A percentile compares a stretch with the other conserved stretches of the same genome.
Evolutionary conservation across 2,329 filamentous ascomycete species (phyloP).

Genomic region (Raffaelea ambrosiae): DNA sequence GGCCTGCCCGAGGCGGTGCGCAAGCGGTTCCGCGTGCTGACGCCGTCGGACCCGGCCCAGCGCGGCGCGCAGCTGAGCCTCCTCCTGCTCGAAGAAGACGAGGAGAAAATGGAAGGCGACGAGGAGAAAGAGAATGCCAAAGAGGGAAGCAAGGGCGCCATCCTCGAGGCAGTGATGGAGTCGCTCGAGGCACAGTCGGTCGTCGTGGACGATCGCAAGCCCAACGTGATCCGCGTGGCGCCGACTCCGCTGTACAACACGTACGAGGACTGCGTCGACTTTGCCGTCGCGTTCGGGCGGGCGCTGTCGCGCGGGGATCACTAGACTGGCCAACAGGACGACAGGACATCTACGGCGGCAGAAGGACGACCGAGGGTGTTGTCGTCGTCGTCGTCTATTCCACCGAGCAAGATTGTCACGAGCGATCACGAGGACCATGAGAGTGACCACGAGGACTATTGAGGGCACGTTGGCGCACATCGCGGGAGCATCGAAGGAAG

Average conservation of each 20-base stretch:
- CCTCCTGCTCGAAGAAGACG: slow-evolving; percentile 49
- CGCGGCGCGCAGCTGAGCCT: slow-evolving; percentile 75
- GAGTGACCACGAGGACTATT: no score
- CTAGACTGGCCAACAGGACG: not conserved
- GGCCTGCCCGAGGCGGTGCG: slow-evolving; percentile 23
- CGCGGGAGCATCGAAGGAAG: no score
- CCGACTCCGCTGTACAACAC: slow-evolving; percentile 79
- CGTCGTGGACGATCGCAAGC: slow-evolving; percentile 74
- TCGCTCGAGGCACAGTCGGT: slow-evolving; percentile 60
- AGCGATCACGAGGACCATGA: no score
- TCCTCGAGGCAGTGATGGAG: slow-evolving; percentile 60
- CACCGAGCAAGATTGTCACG: no score
- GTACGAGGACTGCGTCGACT: slow-evolving; percentile 48
- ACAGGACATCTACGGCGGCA: not conserved
- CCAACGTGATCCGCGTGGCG: slow-evolving; percentile 75
- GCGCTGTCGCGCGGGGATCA: no score
- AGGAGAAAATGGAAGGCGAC: no score
- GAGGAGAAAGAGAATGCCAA: no score
- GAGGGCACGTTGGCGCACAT: no score
- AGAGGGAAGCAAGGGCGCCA: no score
- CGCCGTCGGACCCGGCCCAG: slow-evolving; percentile 57
- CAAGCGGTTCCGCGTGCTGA: slow-evolving; percentile 53
- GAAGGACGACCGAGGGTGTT: no score
- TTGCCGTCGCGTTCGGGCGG: slow-evolving; percentile 8
- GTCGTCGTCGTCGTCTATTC: no score